Percentiles rank a stretch among this genome's conserved stretches.
phyloP scores from a whole-genome alignment of 139 green algal genomes.

The Astrephomene gubernaculifera region DNA sequence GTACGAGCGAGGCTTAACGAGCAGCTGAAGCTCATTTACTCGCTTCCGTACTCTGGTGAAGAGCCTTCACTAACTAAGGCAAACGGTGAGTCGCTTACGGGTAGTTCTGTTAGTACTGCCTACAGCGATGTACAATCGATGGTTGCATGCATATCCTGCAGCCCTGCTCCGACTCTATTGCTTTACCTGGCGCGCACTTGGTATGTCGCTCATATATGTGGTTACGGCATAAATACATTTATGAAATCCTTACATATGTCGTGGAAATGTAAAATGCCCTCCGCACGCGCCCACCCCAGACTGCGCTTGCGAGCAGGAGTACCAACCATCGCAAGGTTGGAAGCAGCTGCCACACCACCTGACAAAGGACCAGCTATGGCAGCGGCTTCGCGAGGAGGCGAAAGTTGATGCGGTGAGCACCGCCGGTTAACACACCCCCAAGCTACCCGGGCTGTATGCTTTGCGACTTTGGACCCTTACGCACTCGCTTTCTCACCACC shows the following conservation, averaged over 20 bases:
- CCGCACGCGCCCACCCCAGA: too few species aligned
- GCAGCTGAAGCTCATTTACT: slow-evolving; percentile 13
- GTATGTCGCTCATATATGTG: too few species aligned
- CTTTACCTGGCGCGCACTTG: background rate
- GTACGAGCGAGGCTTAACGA: slow-evolving; percentile 21
- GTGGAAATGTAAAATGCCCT: too few species aligned
- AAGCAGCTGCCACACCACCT: slow-evolving; percentile 62
- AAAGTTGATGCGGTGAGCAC: slow-evolving; percentile 52
- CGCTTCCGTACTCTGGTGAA: background rate
- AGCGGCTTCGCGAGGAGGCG: slow-evolving; percentile 68
- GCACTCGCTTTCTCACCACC: slow-evolving; percentile 63
- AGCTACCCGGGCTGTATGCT: background rate
- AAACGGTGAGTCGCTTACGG: background rate
- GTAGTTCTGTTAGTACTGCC: background rate
- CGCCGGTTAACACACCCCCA: background rate
- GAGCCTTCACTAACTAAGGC: background rate
- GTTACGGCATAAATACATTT: too few species aligned
- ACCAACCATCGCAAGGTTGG: slow-evolving; percentile 69
- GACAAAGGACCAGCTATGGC: slow-evolving; percentile 72
- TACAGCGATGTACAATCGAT: background rate
- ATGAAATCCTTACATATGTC: too few species aligned
- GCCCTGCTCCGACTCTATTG: background rate
- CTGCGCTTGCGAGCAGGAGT: slow-evolving; percentile 35
- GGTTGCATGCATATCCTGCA: background rate
- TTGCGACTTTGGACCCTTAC: slow-evolving; percentile 55